Evolutionary conservation across 176 grass and related monocot species (phyloP).

Genomic region (Ampelocalamus luodianensis): DNA sequence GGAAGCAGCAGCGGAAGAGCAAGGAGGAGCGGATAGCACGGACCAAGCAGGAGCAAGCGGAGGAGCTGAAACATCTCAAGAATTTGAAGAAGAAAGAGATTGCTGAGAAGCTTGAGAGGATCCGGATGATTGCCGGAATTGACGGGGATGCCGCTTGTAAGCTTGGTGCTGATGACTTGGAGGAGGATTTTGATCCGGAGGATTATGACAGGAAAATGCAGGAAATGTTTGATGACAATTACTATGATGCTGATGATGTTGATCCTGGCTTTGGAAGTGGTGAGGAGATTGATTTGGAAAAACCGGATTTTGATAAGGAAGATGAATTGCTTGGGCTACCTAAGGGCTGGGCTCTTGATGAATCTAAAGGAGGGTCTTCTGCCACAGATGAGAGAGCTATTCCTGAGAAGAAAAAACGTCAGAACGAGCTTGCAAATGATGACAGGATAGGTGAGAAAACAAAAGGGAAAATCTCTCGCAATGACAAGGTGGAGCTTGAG

Average conservation of each 20-base stretch:
- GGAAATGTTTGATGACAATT: constrained; percentile 67
- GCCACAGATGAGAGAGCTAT: constrained; percentile 44
- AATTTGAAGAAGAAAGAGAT: constrained; percentile 99
- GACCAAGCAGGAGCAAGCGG: constrained; percentile 63
- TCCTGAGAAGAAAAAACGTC: constrained; percentile 25
- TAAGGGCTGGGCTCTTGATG: constrained; percentile 55
- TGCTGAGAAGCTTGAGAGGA: constrained; percentile 78
- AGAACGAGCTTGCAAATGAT: constrained; percentile 32
- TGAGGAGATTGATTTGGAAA: constrained; percentile 64
- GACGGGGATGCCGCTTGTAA: constrained; percentile 51
- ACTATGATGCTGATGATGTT: constrained; percentile 73
- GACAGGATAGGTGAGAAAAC: constrained; percentile 38
- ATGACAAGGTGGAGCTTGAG: constrained; percentile 88
- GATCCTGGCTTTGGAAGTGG: constrained; percentile 72
- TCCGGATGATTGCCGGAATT: constrained; percentile 70
- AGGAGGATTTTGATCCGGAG: constrained; percentile 95
- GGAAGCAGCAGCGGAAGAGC: constrained; percentile 85
- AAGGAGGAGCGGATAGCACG: constrained; percentile 81
- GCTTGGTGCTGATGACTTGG: constrained; percentile 74
- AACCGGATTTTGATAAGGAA: constrained; percentile 90
- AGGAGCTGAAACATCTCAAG: constrained; percentile 93
- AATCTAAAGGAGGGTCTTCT: constrained; percentile 47
- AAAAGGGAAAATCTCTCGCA: constrained; percentile 69
- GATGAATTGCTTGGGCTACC: constrained; percentile 79
- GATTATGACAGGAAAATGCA: constrained; percentile 89